phyloP scores from a whole-genome alignment of 805 yeast genomes.

The Grigorovia humatica region DNA sequence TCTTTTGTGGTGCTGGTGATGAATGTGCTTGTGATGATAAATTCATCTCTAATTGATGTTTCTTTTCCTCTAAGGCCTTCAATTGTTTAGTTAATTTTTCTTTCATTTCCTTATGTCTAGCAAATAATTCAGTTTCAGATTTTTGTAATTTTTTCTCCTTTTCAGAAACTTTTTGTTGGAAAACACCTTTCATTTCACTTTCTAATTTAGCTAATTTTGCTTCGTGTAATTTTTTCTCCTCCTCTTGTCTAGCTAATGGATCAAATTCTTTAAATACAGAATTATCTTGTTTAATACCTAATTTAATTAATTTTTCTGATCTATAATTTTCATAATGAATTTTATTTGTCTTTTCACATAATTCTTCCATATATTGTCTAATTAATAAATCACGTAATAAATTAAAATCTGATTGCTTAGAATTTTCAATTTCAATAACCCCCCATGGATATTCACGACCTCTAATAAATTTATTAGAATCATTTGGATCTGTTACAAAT shows the following conservation, averaged over 20 bases:
- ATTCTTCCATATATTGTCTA: conserved; percentile 86
- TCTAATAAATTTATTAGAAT: conserved; percentile 75
- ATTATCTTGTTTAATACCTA: conserved; percentile 90
- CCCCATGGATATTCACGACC: conserved; percentile 98
- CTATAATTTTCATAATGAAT: conserved; percentile 81
- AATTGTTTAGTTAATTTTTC: conserved; percentile 85
- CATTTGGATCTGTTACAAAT: conserved; percentile 59
- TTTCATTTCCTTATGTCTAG: conserved; percentile 95
- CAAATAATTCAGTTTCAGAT: conserved; percentile 91
- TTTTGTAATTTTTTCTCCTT: conserved; percentile 95
- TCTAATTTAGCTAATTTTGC: conserved; percentile 91
- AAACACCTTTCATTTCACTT: conserved; percentile 90
- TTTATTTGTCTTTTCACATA: conserved; percentile 74
- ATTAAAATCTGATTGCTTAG: conserved; percentile 85
- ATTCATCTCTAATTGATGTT: conserved; percentile 58
- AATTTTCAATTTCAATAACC: conserved; percentile 87
- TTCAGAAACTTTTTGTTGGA: conserved; percentile 91
- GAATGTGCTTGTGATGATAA: conserved; percentile 28
- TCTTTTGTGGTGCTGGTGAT: conserved; percentile 47
- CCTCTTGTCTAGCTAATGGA: conserved; percentile 85
- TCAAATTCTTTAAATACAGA: conserved; percentile 91
- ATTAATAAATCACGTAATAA: conserved; percentile 79
- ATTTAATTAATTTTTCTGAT: conserved; percentile 60
- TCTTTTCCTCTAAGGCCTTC: conserved; percentile 83
- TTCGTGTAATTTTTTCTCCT: conserved; percentile 86